Percentiles rank a stretch among this genome's conserved stretches.
Evolutionary conservation across 306 rosid genomes (phyloP).

Genomic region (Cucumis cinereus): DNA sequence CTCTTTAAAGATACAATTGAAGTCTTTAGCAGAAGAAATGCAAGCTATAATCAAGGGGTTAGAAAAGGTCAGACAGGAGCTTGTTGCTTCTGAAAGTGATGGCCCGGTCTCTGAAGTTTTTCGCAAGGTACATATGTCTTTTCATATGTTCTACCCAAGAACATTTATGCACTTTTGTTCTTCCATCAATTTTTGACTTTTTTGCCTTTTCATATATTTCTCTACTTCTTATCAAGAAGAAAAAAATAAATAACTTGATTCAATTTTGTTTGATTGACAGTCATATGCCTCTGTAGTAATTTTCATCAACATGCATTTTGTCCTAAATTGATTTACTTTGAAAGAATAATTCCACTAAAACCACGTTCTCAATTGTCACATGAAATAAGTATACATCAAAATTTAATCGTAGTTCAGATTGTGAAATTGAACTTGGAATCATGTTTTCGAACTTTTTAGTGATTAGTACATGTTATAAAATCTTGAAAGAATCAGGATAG

Average conservation of each 20-base stretch:
- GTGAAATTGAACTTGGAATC: not conserved
- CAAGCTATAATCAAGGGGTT: constrained; percentile 85
- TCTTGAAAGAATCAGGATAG: not conserved
- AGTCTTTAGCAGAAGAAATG: constrained; percentile 99
- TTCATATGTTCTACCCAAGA: not conserved
- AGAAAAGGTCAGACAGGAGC: constrained; percentile 84
- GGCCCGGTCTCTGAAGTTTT: constrained; percentile 90
- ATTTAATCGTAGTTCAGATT: not conserved
- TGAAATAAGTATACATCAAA: not conserved
- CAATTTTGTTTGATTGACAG: not conserved
- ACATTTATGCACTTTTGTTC: not conserved
- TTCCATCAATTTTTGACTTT: not conserved
- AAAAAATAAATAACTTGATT: not conserved
- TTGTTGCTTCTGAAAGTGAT: constrained; percentile 76
- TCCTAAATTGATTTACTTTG: not conserved
- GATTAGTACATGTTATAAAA: not conserved
- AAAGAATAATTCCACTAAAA: not conserved
- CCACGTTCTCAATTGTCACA: not conserved
- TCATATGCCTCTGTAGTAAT: not conserved
- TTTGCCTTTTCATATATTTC: not conserved
- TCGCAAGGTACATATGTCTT: constrained; percentile 43
- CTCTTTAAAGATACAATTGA: constrained; percentile 84
- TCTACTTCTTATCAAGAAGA: not conserved
- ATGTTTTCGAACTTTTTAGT: not conserved
- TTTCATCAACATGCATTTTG: not conserved